A percentile compares a stretch with the other conserved stretches of the same genome.
These are phyloP conservation scores for Leccinum disarticulatum DNA, from an alignment of 768 basidiomycete species.

Conservation along the genomic window DNA sequence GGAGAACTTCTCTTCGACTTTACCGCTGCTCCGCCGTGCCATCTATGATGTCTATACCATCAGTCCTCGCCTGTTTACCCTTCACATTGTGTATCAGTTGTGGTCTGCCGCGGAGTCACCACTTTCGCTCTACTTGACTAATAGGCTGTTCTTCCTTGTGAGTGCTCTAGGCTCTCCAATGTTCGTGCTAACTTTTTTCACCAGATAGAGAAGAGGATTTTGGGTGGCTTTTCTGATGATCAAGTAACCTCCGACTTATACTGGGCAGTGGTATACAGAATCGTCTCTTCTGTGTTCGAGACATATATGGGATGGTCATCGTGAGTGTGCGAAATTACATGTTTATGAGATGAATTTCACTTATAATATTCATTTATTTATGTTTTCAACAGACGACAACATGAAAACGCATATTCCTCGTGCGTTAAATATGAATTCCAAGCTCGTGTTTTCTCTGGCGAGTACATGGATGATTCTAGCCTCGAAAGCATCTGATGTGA, in stretches of 20 bases:
- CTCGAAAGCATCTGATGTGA: not conserved
- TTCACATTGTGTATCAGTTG: constrained; percentile 8
- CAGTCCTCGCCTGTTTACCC: constrained; percentile 18
- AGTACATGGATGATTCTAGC: not conserved
- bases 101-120: constrained; percentile 22
- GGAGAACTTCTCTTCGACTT: not conserved
- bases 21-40: constrained; percentile 15
- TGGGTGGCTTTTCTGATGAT: not conserved
- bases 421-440: constrained; percentile 24
- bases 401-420: constrained; percentile 7
- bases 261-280: constrained; percentile 12
- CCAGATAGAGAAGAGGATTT: constrained; percentile 25
- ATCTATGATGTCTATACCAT: constrained; percentile 23
- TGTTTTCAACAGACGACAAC: constrained; percentile 2
- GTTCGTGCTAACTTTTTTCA: not conserved
- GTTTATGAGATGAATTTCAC: no score
- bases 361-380: no score
- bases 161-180: not conserved
- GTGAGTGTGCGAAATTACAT: constrained; percentile 11
- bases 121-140: constrained; percentile 26
- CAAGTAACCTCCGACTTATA: constrained; percentile 7
- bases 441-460: constrained; percentile 22
- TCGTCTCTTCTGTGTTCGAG: constrained; percentile 16
- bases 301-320: constrained; percentile 14
- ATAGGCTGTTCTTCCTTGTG: constrained; percentile 22